Conservation (phyloP, 78 protist genomes). For the Planoprotostelium fungivorum region DNA sequence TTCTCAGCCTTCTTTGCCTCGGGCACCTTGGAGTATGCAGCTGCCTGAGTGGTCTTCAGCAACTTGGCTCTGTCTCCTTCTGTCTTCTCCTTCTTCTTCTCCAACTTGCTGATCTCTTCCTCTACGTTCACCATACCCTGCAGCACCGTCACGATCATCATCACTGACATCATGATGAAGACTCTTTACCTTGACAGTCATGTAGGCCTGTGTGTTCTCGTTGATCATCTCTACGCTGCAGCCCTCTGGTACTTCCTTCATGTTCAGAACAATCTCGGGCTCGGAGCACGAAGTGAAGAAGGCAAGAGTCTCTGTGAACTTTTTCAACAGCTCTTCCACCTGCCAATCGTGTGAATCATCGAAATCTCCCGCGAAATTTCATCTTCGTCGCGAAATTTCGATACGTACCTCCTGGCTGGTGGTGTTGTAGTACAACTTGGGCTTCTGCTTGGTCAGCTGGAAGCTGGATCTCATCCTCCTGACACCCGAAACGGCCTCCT, state of each 20-base stretch:
- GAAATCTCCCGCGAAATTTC: not conserved
- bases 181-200: slow-evolving; percentile 26
- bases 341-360: not conserved
- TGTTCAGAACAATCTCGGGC: not conserved
- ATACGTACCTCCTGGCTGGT: not conserved
- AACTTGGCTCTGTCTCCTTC: slow-evolving; percentile 1
- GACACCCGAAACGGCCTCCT: not conserved
- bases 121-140: slow-evolving; percentile 35
- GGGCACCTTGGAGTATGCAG: slow-evolving; percentile 40
- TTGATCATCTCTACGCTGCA: slow-evolving; percentile 20
- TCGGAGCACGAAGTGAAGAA: not conserved
- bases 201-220: slow-evolving; percentile 9
- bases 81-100: slow-evolving; percentile 19
- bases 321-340: not conserved
- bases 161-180: not conserved
- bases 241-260: not conserved
- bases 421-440: not conserved
- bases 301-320: not conserved
- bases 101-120: slow-evolving; percentile 26
- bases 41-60: slow-evolving; percentile 11
- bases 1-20: slow-evolving; percentile 16
- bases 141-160: not conserved
- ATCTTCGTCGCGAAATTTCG: no score
- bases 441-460: not conserved
- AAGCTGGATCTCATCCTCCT: not conserved